Percentiles rank a stretch among this genome's conserved stretches.
Evolutionary conservation across 1,284 basidiomycete species (phyloP).

Genomic region (Cutaneotrichosporon sp.): DNA sequence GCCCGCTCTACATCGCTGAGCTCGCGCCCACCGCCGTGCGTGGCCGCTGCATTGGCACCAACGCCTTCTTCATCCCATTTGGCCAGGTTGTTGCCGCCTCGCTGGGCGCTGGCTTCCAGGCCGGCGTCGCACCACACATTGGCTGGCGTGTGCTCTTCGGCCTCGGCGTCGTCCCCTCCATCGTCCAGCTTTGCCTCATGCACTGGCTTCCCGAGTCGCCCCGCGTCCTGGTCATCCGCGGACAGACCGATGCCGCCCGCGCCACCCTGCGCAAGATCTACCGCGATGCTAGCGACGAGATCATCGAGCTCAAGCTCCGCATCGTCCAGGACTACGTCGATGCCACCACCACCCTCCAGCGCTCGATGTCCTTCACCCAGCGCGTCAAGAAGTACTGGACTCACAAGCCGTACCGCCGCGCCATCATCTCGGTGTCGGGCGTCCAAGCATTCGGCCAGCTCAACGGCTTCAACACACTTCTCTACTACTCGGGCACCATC

Average conservation of each 20-base stretch:
- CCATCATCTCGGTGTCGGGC: slow-evolving; percentile 28
- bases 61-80: slow-evolving; percentile 45
- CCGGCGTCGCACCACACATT: slow-evolving; percentile 5
- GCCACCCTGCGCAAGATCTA: slow-evolving; percentile 36
- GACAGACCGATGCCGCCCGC: slow-evolving; percentile 32
- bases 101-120: slow-evolving; percentile 36
- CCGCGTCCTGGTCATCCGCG: slow-evolving; percentile 40
- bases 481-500: slow-evolving; percentile 44
- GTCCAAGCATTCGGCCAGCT: slow-evolving; percentile 35
- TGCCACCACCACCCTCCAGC: slow-evolving; percentile 24
- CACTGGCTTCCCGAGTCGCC: slow-evolving; percentile 51
- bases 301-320: slow-evolving; percentile 43
- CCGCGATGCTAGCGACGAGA: slow-evolving; percentile 30
- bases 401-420: slow-evolving; percentile 28
- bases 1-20: slow-evolving; percentile 41
- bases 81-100: slow-evolving; percentile 48
- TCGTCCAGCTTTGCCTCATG: slow-evolving; percentile 42
- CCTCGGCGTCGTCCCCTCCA: slow-evolving; percentile 44
- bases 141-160: slow-evolving; percentile 36
- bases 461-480: slow-evolving; percentile 46
- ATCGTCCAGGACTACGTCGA: slow-evolving; percentile 37
- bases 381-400: slow-evolving; percentile 24
- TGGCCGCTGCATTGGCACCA: slow-evolving; percentile 35
- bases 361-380: slow-evolving; percentile 18
- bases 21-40: slow-evolving; percentile 45